Percentiles rank a stretch among this genome's conserved stretches.
Conservation (phyloP, 257 asterid genomes). For the Solanum pennellii region DNA sequence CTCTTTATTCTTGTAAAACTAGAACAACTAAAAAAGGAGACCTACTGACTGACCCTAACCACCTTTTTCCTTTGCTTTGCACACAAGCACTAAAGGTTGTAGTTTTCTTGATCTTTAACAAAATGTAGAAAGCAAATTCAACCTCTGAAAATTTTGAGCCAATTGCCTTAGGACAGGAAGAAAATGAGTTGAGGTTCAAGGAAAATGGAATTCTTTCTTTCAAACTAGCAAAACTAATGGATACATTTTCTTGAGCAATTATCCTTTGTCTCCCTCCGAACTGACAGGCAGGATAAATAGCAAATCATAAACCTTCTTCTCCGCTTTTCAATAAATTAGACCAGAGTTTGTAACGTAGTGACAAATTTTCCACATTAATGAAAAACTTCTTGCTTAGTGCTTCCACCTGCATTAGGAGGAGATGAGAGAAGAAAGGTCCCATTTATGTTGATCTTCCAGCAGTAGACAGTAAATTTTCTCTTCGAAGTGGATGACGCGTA, state of each 20-base stretch:
- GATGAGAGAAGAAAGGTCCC: neutral
- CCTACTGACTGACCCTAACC: neutral
- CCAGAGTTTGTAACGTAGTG: neutral
- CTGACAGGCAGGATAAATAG: neutral
- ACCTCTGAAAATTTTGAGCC: neutral
- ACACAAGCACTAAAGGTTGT: neutral
- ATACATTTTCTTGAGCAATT: neutral
- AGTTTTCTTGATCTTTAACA: neutral
- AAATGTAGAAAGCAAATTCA: neutral
- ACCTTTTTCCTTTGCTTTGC: neutral
- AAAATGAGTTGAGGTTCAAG: neutral
- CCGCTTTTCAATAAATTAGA: neutral
- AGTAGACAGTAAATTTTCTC: neutral
- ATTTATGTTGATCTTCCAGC: neutral
- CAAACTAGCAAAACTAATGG: neutral
- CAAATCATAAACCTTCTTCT: neutral
- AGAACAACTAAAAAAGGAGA: neutral
- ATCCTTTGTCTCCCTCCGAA: neutral
- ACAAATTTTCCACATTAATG: neutral
- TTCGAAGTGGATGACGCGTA: neutral
- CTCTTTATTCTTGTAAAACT: neutral
- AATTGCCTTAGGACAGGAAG: neutral
- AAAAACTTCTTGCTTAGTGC: neutral
- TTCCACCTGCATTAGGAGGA: neutral
- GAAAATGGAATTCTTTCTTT: neutral